Evolutionary conservation across 2,329 filamentous ascomycete species (phyloP).

Genomic region (Eutypa lata): DNA sequence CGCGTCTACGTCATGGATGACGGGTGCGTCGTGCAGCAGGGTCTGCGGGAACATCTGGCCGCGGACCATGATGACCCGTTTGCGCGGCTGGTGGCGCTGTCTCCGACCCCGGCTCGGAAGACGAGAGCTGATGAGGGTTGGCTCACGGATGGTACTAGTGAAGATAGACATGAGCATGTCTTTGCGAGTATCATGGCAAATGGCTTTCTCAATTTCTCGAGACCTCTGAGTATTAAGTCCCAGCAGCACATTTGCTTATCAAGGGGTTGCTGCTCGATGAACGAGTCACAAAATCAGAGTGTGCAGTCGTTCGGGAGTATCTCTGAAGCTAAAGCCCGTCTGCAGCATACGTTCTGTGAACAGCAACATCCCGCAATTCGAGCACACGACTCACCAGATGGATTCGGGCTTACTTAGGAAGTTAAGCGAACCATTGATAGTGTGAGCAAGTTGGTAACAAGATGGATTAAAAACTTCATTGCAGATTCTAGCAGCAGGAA

Average conservation of each 20-base stretch:
- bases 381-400: not conserved
- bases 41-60: conserved; percentile 55
- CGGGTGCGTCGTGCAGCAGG: conserved; percentile 66
- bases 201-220: conserved; percentile 14
- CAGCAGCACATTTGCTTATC: conserved; percentile 8
- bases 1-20: conserved; percentile 78
- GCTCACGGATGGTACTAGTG: too few species aligned
- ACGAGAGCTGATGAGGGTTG: conserved; percentile 3
- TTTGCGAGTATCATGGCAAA: conserved; percentile 1
- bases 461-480: not conserved
- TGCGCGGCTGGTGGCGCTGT: conserved; percentile 34
- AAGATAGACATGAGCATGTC: not conserved
- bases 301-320: conserved; percentile 4
- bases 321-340: not conserved
- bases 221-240: conserved; percentile 12
- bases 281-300: not conserved
- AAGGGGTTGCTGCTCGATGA: conserved; percentile 11
- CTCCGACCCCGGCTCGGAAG: conserved; percentile 3
- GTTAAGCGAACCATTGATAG: not conserved
- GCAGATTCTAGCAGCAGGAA: not conserved
- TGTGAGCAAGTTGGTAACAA: not conserved
- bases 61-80: conserved; percentile 43
- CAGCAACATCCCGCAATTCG: not conserved
- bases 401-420: not conserved
- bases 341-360: not conserved